Base-by-base conservation (phyloP, 2,329 filamentous ascomycete genomes). In the Sporothrix globosa region DNA sequence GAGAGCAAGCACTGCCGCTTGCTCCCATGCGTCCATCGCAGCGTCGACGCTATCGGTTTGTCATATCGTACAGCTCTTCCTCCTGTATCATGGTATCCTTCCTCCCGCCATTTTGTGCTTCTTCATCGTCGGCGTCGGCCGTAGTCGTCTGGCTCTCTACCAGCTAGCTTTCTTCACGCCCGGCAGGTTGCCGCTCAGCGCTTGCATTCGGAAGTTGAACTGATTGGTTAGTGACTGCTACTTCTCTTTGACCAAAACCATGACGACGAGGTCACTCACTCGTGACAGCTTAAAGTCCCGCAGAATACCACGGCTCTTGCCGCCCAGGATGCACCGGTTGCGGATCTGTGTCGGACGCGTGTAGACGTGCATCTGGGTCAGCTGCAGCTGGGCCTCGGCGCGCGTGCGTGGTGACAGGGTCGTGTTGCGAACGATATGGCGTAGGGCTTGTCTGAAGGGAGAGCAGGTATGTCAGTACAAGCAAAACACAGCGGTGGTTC, bases 121-220 rank as follows among this genome's bases (percentile, higher is more conserved):
- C 9, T 4, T 46, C 27, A 11, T 50, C n/a, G 34, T 21, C 21
- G 21, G 13, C 50, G 48, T 67, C 11, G 19, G 21, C 14, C 34
- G 34, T 56, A 7, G 19, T 39, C 44, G 44, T 19, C 34, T 48
- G n/a, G 66, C 66, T 56, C 66, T 78, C 80, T 92, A 99, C 96
- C 96, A 99, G 81, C 92, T 96, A 66, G 96, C 96, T 85, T 97
- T 97, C 86, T 90, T 93, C 69, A 99, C 96, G 76, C 96, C 96
- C 0, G 96, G 95, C 68, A 99, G 79, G 73, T 92, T 88, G 67
- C 96, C 96, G 44, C 87, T 90, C 73, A 97, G 83, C 21, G 96
- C 96, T 80, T 97, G 90, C 82, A 96, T 84, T 79, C 96, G 88
- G 84, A 99, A 99, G 83, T 95, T 93, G 81, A 87, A 99, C 95